Conservation (phyloP, 2,329 filamentous ascomycete species). For the Sordariomycetes sp. region DNA sequence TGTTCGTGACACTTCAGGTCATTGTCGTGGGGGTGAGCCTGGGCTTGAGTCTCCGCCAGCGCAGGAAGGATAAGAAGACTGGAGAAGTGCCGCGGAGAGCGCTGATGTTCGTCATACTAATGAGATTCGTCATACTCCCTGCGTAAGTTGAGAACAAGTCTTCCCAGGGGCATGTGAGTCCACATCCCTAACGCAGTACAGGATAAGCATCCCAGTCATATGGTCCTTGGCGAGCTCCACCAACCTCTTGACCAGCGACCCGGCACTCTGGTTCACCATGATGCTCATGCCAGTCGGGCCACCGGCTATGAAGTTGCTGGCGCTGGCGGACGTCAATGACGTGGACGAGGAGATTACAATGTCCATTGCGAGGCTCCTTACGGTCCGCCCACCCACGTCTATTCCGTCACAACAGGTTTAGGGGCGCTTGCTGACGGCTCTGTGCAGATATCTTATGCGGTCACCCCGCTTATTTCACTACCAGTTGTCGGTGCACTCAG, state of each 20-base stretch:
- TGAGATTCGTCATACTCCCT: slow-evolving; percentile 51
- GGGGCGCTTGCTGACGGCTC: neutral
- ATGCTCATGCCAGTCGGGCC: slow-evolving; percentile 34
- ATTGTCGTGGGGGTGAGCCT: slow-evolving; percentile 56
- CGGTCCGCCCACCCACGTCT: slow-evolving; percentile 14
- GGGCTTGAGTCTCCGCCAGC: slow-evolving; percentile 29
- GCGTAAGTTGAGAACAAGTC: neutral
- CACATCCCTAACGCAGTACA: neutral
- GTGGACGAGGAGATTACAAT: slow-evolving; percentile 23
- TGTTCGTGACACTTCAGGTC: slow-evolving; percentile 53
- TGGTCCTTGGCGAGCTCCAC: slow-evolving; percentile 41
- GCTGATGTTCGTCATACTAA: slow-evolving; percentile 33
- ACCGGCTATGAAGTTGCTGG: slow-evolving; percentile 31
- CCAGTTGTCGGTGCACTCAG: neutral
- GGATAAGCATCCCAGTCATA: slow-evolving; percentile 37
- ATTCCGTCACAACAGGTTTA: neutral
- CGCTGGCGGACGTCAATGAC: slow-evolving; percentile 27
- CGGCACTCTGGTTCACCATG: slow-evolving; percentile 50
- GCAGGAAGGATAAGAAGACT: slow-evolving; percentile 19
- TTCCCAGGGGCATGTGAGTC: neutral
- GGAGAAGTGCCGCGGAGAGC: slow-evolving; percentile 31
- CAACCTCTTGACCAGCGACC: slow-evolving; percentile 35
- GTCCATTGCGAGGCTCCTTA: slow-evolving; percentile 28
- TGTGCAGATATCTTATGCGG: neutral
- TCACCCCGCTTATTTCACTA: neutral